These are phyloP conservation scores for Phaeomoniella chlamydospora DNA, from an alignment of 2,329 filamentous ascomycete genomes.

Conservation along the genomic window DNA sequence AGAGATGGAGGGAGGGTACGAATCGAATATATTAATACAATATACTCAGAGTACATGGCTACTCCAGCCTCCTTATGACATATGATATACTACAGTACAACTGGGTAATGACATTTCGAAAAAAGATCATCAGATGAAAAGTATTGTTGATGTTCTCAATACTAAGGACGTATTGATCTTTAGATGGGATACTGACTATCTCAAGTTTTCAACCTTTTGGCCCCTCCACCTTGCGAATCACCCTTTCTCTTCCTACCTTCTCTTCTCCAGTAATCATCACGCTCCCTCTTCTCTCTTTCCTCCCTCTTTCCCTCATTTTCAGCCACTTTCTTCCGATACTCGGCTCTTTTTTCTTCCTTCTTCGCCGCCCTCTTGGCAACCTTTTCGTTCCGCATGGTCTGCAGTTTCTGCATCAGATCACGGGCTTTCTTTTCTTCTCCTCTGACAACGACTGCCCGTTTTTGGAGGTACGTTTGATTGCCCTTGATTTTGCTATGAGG, in stretches of 20 bases:
- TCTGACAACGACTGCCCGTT: slow-evolving; percentile 75
- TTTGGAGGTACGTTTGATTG: slow-evolving; percentile 80
- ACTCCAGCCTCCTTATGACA: too few relatives aligned
- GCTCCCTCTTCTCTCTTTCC: slow-evolving; percentile 78
- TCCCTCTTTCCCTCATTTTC: slow-evolving; percentile 74
- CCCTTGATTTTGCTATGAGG: slow-evolving; percentile 47
- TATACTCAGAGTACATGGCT: too few relatives aligned
- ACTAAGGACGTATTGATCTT: too few relatives aligned
- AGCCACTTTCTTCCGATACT: slow-evolving; percentile 69
- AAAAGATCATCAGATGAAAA: too few relatives aligned
- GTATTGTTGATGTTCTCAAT: too few relatives aligned
- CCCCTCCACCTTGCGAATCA: slow-evolving; percentile 33
- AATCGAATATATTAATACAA: too few relatives aligned
- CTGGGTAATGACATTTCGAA: too few relatives aligned
- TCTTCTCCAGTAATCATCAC: slow-evolving; percentile 79
- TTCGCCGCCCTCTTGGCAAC: slow-evolving; percentile 66
- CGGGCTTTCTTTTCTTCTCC: slow-evolving; percentile 82
- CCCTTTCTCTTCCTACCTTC: slow-evolving; percentile 70
- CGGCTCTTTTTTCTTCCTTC: slow-evolving; percentile 74
- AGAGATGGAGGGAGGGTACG: too few relatives aligned
- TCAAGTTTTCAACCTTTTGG: slow-evolving; percentile 23
- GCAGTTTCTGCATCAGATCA: slow-evolving; percentile 82
- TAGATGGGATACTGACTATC: too few relatives aligned
- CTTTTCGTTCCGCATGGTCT: slow-evolving; percentile 81
- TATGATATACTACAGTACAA: too few relatives aligned